phyloP scores from a whole-genome alignment of 768 basidiomycete species.

The Epithele typhae region DNA sequence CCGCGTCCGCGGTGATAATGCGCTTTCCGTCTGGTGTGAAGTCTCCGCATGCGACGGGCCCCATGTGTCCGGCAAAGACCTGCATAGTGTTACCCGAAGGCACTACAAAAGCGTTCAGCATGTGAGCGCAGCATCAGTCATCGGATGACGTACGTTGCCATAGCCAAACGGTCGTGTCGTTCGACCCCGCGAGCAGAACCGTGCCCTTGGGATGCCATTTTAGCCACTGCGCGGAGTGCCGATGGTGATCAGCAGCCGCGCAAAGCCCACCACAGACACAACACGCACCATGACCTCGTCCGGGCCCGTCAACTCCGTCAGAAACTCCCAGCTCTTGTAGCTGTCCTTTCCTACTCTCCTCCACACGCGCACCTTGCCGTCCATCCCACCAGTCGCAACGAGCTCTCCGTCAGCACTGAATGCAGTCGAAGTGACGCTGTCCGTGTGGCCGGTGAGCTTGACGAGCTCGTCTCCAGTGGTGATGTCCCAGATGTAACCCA shows the following conservation, averaged over 20 bases:
- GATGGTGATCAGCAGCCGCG: too few relatives aligned
- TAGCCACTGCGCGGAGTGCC: slow-evolving; percentile 59
- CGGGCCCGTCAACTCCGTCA: slow-evolving; percentile 88
- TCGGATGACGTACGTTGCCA: slow-evolving; percentile 78
- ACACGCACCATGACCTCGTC: slow-evolving; percentile 88
- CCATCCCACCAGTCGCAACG: slow-evolving; percentile 97
- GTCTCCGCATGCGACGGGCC: slow-evolving; percentile 78
- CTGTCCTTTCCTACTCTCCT: slow-evolving; percentile 71
- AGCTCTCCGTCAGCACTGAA: slow-evolving; percentile 91
- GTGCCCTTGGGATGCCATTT: slow-evolving; percentile 95
- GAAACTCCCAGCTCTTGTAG: slow-evolving; percentile 87
- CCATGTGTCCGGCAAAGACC: slow-evolving; percentile 89
- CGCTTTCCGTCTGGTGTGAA: slow-evolving; percentile 94
- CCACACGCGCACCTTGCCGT: slow-evolving; percentile 93
- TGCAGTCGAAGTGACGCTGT: slow-evolving; percentile 75
- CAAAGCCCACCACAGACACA: not conserved
- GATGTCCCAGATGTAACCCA: slow-evolving; percentile 91
- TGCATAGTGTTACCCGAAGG: slow-evolving; percentile 95
- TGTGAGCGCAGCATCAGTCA: not conserved
- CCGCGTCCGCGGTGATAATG: slow-evolving; percentile 82
- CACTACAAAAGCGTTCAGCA: slow-evolving; percentile 43
- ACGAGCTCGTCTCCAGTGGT: slow-evolving; percentile 76
- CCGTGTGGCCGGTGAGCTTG: slow-evolving; percentile 87
- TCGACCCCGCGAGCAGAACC: slow-evolving; percentile 86
- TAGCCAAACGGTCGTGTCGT: slow-evolving; percentile 93